A percentile compares a stretch with the other conserved stretches of the same genome.
Evolutionary conservation across 768 basidiomycete species (phyloP).

Genomic region (Boletus rubescentipes): DNA sequence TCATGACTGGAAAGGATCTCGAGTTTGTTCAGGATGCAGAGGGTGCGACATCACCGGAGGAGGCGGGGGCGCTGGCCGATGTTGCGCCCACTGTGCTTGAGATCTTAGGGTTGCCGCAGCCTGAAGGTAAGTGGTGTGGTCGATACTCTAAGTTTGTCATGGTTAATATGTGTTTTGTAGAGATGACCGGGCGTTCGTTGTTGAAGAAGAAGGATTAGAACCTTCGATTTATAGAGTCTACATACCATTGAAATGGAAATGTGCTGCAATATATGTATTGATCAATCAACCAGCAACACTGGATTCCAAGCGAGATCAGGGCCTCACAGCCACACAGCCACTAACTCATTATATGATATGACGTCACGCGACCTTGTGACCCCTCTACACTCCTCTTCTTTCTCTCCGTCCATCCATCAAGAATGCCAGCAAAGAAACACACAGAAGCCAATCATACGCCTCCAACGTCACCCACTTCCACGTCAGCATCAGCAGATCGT

Average conservation of each 20-base stretch:
- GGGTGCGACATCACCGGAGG: conserved; percentile 47
- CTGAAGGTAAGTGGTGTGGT: conserved; percentile 50
- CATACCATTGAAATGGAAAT: not conserved
- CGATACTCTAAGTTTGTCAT: not conserved
- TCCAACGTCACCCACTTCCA: conserved; percentile 7
- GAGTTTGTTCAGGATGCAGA: conserved; percentile 52
- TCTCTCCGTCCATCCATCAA: not conserved
- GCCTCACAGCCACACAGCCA: not conserved
- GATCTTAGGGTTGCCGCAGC: conserved; percentile 69
- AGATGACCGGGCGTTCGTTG: conserved; percentile 32
- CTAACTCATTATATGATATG: conserved; percentile 17
- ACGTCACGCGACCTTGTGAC: conserved; percentile 7
- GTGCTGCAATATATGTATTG: too few species aligned
- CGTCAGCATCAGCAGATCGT: conserved; percentile 6
- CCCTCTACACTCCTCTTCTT: not conserved
- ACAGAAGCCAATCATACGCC: conserved; percentile 8
- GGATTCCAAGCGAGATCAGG: too few species aligned
- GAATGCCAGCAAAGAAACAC: conserved; percentile 22
- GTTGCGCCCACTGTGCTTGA: conserved; percentile 88
- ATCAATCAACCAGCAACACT: too few species aligned
- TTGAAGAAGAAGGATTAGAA: conserved; percentile 26
- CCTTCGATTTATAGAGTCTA: conserved; percentile 9
- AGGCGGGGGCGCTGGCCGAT: conserved; percentile 80
- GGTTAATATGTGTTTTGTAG: conserved; percentile 12
- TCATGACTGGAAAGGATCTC: conserved; percentile 69